Conservation (phyloP, 176 grass and related monocot genomes). For the Oryza australiensis region DNA sequence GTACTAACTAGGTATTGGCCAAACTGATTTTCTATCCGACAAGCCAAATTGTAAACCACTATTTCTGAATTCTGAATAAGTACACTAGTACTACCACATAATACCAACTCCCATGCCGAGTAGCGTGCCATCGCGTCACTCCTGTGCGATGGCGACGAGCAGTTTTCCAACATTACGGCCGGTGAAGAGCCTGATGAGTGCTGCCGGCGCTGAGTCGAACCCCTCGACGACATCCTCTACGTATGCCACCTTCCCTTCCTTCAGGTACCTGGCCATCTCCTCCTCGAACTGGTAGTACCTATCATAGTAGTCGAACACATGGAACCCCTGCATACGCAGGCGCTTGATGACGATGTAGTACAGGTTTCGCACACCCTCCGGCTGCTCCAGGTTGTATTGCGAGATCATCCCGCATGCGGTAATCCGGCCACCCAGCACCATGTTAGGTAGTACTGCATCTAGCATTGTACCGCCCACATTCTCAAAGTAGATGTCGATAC, state of each 20-base stretch:
- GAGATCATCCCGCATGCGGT: conserved; percentile 53
- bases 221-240: conserved; percentile 50
- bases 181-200: conserved; percentile 39
- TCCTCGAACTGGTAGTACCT: conserved; percentile 45
- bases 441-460: conserved; percentile 54
- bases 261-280: conserved; percentile 32
- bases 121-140: background rate
- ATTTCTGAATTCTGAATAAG: too few species aligned
- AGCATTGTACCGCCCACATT: conserved; percentile 62
- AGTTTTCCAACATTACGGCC: conserved; percentile 49
- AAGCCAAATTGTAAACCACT: too few species aligned
- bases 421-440: conserved; percentile 40
- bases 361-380: conserved; percentile 30
- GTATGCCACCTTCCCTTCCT: conserved; percentile 43
- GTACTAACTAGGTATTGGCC: too few species aligned
- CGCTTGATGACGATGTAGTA: conserved; percentile 24
- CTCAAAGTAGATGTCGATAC: conserved; percentile 80
- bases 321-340: conserved; percentile 50
- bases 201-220: conserved; percentile 39
- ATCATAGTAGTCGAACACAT: conserved; percentile 34
- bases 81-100: too few species aligned
- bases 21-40: too few species aligned
- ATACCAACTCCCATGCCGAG: too few species aligned
- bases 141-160: conserved; percentile 20
- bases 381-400: conserved; percentile 43